A percentile compares a stretch with the other conserved stretches of the same genome.
These are phyloP conservation scores for Mytilinidion resinicola DNA, from an alignment of 495 filamentous ascomycete genomes.

Conservation along the genomic window DNA sequence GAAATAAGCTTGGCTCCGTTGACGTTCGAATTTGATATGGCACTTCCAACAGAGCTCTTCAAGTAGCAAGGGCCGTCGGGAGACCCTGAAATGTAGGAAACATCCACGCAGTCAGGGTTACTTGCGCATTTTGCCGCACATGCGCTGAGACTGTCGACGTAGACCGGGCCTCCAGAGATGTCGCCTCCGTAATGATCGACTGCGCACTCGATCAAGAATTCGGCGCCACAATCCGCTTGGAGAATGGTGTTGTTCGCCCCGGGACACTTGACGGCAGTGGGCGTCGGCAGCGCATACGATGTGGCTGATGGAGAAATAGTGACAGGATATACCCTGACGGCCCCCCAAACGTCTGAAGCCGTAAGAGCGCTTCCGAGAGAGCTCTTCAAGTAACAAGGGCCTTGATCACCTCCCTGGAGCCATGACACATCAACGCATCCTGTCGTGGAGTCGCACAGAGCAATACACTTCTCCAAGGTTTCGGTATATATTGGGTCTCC, in stretches of 20 bases:
- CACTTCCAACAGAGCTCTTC: conserved; percentile 3
- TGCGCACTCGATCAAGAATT: conserved; percentile 15
- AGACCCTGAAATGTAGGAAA: conserved; percentile 3
- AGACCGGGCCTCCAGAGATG: conserved; percentile 6
- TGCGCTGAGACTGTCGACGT: conserved; percentile 1
- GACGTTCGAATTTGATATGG: neutral
- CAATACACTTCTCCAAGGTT: neutral
- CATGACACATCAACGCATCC: neutral
- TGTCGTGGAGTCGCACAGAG: neutral
- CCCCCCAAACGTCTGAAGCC: neutral
- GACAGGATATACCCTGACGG: neutral
- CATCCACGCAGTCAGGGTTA: conserved; percentile 1
- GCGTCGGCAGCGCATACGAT: neutral
- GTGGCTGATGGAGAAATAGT: neutral
- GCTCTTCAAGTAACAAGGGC: neutral
- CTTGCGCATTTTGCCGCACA: conserved; percentile 9
- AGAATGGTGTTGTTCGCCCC: conserved; percentile 10
- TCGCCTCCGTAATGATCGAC: conserved; percentile 10
- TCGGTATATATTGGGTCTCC: neutral
- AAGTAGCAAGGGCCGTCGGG: conserved; percentile 14
- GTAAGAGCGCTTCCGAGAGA: neutral
- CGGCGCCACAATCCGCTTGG: conserved; percentile 10
- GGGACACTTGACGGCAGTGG: conserved; percentile 5
- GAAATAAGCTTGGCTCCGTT: conserved; percentile 2
- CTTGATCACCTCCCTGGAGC: neutral